Evolutionary conservation across 2,329 filamentous ascomycete species (phyloP).

Genomic region (Nemania sp.): DNA sequence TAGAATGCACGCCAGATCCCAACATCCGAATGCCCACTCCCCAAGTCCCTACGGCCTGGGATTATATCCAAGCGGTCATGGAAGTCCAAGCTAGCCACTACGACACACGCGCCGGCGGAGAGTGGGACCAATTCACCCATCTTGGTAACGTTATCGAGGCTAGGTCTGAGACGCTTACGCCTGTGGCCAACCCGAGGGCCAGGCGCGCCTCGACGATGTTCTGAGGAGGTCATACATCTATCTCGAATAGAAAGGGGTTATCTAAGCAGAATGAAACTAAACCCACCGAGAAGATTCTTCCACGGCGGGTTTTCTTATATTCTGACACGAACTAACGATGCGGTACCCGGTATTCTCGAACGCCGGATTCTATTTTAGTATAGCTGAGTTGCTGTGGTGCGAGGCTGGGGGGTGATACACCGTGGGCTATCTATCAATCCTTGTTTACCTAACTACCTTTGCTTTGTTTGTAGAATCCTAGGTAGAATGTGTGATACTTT

Average conservation of each 20-base stretch:
- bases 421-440: too few species aligned
- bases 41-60: conserved; percentile 39
- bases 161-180: background rate
- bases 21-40: conserved; percentile 43
- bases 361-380: too few species aligned
- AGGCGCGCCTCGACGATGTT: conserved; percentile 16
- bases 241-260: background rate
- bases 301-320: too few species aligned
- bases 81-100: conserved; percentile 41
- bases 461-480: background rate
- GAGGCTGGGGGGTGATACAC: too few species aligned
- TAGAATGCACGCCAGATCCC: conserved; percentile 22
- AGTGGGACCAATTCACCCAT: conserved; percentile 45
- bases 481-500: background rate
- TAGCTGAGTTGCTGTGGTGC: too few species aligned
- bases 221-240: background rate
- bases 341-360: too few species aligned
- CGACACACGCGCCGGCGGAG: conserved; percentile 36
- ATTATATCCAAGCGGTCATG: conserved; percentile 44
- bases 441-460: too few species aligned
- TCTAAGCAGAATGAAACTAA: background rate
- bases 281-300: background rate
- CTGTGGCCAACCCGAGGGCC: background rate
- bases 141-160: conserved; percentile 42
- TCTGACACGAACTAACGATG: too few species aligned